Percentiles rank a stretch among this genome's conserved stretches.
phyloP scores from a whole-genome alignment of 73 alveolate genomes.

The Tetrahymena malaccensis region DNA sequence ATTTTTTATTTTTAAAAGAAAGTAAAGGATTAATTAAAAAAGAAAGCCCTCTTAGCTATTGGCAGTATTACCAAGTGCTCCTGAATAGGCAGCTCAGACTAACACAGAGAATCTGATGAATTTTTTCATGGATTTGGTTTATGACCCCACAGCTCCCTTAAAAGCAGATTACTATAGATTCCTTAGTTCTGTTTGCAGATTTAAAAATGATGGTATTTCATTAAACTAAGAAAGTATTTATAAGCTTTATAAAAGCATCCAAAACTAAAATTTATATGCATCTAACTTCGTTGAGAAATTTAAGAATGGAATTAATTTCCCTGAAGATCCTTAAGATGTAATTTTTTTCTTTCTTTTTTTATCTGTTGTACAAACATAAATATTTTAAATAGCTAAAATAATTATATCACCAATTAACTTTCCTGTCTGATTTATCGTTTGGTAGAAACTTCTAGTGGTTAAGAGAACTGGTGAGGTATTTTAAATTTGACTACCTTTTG shows the following conservation, averaged over 20 bases:
- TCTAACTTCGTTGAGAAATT: not conserved
- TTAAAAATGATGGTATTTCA: not conserved
- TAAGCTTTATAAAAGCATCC: not conserved
- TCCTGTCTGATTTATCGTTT: conserved; percentile 29
- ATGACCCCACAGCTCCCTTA: conserved; percentile 21
- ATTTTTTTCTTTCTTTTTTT: not conserved
- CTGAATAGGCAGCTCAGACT: too few species aligned
- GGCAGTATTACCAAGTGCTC: too few species aligned
- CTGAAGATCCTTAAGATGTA: not conserved
- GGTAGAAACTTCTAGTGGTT: conserved; percentile 38
- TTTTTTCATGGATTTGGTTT: conserved; percentile 17
- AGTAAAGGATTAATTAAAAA: not conserved
- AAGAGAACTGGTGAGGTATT: conserved; percentile 8
- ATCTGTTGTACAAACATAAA: not conserved
- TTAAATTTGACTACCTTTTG: conserved; percentile 14
- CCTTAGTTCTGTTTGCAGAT: conserved; percentile 15
- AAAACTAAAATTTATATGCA: not conserved
- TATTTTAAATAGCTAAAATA: not conserved
- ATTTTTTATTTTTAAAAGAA: not conserved
- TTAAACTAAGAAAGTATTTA: conserved; percentile 24
- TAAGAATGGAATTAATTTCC: not conserved
- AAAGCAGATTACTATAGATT: conserved; percentile 22
- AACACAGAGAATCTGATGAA: not conserved
- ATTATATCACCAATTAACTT: conserved; percentile 13
- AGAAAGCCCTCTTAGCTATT: not conserved